Evolutionary conservation across 768 basidiomycete species (phyloP), one percentile per base, ranked within the genome.

Genomic region (Calocybe cyanea): DNA sequence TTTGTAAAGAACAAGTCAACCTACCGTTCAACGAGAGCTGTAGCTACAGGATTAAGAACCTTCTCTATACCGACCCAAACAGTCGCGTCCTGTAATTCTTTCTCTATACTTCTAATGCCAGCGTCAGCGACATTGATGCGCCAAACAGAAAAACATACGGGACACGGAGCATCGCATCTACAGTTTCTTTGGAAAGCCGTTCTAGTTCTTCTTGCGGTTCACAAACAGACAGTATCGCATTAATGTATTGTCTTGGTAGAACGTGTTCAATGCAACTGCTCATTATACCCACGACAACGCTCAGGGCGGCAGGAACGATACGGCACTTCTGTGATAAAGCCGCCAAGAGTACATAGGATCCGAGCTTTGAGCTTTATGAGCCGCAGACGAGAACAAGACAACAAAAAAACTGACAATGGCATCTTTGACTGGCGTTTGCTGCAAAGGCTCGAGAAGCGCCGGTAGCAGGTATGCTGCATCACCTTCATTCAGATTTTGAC

Each of bases 291-390:
- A 90, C 49, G 15, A 92, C 75, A 2, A 74, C 70, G 45, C 76
- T 77, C 45, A 91, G 49, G 0, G 85, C 87, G 15, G 76, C 58
- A 0, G 77, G 53, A 1, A 79, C 71, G 25, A 94, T 56, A 10
- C 71, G 68, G 41, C 77, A 77, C 63, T 81, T 84, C 51, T 81
- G 80, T 0, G 87, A 80, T 18, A 94, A 70, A 0, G 81, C 72
- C 1, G 83, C 78, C 0, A 93, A 67, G 7, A 93, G 71, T 46
- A 92, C 75, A 55, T 85, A 87, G 53, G 78, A 80, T 36, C 81
- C 85, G 10, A 93, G 73, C 87, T 87, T 48, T 28, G 30, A 17
- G 28, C 41, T 38, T 43, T 38, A n/a, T n/a, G 15, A 32, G 40
- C 17, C 17, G 14, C 17, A 15, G 20, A 14, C 37, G 3, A 25